Evolutionary conservation across 768 basidiomycete species (phyloP).

Genomic region (Mrakia frigida): DNA sequence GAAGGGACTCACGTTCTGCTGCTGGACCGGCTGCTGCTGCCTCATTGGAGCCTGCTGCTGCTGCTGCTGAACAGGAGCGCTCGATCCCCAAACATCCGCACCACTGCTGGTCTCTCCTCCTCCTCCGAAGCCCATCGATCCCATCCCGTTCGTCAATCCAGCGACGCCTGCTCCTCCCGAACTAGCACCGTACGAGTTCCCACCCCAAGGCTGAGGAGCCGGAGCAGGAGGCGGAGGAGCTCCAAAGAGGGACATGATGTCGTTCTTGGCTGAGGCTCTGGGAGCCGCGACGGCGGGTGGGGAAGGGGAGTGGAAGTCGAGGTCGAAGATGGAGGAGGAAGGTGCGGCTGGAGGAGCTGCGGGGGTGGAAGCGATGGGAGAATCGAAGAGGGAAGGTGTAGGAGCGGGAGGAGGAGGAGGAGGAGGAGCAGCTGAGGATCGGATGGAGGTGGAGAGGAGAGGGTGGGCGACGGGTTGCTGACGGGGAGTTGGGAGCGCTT

Average conservation of each 20-base stretch:
- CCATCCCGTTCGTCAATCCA: conserved; percentile 1
- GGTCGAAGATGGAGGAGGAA: conserved; percentile 56
- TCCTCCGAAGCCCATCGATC: conserved; percentile 22
- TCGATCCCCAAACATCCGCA: not conserved
- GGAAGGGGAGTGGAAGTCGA: conserved; percentile 65
- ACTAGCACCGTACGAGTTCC: not conserved
- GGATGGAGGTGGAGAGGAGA: conserved; percentile 42
- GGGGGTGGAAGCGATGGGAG: conserved; percentile 25
- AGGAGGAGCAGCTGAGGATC: conserved; percentile 33
- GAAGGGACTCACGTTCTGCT: conserved; percentile 8
- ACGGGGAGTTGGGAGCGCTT: conserved; percentile 17
- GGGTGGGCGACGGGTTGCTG: conserved; percentile 37
- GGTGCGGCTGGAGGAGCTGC: conserved; percentile 38
- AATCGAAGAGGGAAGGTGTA: conserved; percentile 19
- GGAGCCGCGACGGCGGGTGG: conserved; percentile 38
- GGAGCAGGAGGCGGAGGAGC: conserved; percentile 19
- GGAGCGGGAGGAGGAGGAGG: conserved; percentile 18
- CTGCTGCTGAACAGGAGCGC: conserved; percentile 2
- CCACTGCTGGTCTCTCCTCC: conserved; percentile 1
- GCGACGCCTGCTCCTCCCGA: not conserved
- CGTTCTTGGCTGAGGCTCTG: conserved; percentile 36
- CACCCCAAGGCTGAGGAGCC: conserved; percentile 7
- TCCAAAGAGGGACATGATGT: conserved; percentile 33
- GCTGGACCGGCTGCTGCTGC: conserved; percentile 19
- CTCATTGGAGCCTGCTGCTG: not conserved